phyloP scores from a whole-genome alignment of 345 rosid genomes.

The Excoecaria cochinchinensis region DNA sequence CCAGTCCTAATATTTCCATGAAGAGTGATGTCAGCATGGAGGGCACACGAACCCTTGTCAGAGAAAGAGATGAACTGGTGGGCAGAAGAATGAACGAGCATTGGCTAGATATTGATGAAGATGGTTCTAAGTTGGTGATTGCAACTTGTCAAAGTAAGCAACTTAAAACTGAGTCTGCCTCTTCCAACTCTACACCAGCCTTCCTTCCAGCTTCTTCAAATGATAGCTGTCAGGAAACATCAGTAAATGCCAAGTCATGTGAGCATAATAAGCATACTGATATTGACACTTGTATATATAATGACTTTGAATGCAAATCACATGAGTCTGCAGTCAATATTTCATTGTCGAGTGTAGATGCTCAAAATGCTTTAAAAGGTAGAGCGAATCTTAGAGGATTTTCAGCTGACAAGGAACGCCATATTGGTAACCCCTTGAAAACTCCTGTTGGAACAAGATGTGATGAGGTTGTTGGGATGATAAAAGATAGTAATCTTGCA shows the following conservation, averaged over 20 bases:
- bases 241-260: conserved; percentile 16
- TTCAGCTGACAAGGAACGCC: conserved; percentile 1
- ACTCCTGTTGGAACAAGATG: conserved; percentile 5
- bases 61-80: background rate
- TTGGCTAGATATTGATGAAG: conserved; percentile 6
- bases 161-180: conserved; percentile 23
- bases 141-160: conserved; percentile 6
- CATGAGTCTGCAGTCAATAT: conserved; percentile 4
- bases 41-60: conserved; percentile 3
- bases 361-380: background rate
- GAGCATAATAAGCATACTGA: conserved; percentile 1
- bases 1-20: background rate
- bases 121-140: conserved; percentile 7
- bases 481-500: conserved; percentile 13
- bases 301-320: background rate
- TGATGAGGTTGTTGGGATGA: conserved; percentile 1
- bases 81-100: background rate
- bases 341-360: background rate
- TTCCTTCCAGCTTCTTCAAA: conserved; percentile 25
- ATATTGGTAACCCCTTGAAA: background rate
- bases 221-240: conserved; percentile 21
- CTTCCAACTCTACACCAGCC: conserved; percentile 17
- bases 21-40: conserved; percentile 24
- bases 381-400: background rate
- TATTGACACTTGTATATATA: conserved; percentile 3